A percentile compares a stretch with the other conserved stretches of the same genome.
These are phyloP conservation scores for Trichoderma polysporum DNA, from an alignment of 2,329 filamentous ascomycete genomes.

Conservation along the genomic window DNA sequence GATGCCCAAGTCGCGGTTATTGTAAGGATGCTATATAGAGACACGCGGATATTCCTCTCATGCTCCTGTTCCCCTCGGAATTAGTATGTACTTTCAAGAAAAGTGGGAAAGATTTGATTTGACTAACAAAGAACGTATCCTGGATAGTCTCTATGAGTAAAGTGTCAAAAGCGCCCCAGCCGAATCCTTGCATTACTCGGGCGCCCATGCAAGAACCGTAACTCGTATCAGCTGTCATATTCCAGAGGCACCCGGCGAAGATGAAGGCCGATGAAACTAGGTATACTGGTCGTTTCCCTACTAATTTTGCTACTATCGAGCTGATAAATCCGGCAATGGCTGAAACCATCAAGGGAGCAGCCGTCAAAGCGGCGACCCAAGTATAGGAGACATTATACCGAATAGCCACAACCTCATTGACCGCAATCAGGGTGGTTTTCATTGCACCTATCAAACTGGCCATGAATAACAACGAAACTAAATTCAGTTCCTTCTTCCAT, in stretches of 20 bases:
- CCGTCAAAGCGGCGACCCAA: constrained; percentile 50
- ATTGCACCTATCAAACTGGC: constrained; percentile 49
- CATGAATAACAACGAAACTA: constrained; percentile 47
- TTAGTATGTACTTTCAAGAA: not conserved
- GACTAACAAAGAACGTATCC: constrained; percentile 56
- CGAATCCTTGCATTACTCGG: constrained; percentile 55
- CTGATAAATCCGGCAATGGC: constrained; percentile 45
- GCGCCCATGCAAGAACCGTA: constrained; percentile 51
- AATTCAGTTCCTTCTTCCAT: constrained; percentile 53
- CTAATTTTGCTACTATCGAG: constrained; percentile 45
- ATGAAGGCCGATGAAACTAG: constrained; percentile 46
- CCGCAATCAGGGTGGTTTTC: constrained; percentile 54
- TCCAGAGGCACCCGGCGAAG: constrained; percentile 53
- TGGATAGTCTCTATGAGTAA: constrained; percentile 53
- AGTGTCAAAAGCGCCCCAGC: constrained; percentile 59
- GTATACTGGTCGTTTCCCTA: constrained; percentile 56
- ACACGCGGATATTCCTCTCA: constrained; percentile 47
- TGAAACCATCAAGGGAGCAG: constrained; percentile 52
- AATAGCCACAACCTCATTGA: constrained; percentile 45
- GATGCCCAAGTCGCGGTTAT: constrained; percentile 53
- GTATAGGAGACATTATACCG: constrained; percentile 48
- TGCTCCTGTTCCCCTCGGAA: constrained; percentile 43
- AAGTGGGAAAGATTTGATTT: not conserved
- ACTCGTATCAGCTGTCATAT: constrained; percentile 42
- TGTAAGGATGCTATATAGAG: constrained; percentile 46